phyloP scores from a whole-genome alignment of 768 basidiomycete genomes.

The Rhodotorula graminis region DNA sequence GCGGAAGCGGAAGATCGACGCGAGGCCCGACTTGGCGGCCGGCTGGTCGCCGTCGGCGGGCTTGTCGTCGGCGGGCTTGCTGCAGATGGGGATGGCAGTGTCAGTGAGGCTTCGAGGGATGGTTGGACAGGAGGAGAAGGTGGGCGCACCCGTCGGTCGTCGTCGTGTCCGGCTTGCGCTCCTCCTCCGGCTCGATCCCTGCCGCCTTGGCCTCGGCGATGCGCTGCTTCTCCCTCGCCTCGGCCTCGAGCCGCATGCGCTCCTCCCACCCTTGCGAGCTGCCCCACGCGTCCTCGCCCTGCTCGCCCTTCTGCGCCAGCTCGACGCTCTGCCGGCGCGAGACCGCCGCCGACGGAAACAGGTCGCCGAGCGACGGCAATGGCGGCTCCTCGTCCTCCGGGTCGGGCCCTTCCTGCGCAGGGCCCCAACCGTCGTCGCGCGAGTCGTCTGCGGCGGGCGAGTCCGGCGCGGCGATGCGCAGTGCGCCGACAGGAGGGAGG shows the following conservation, averaged over 20 bases:
- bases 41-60: background rate
- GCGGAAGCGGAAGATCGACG: conserved; percentile 9
- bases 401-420: background rate
- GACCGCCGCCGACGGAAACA: conserved; percentile 3
- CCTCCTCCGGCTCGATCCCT: background rate
- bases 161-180: background rate
- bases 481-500: conserved; percentile 21
- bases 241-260: background rate
- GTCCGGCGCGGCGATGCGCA: background rate
- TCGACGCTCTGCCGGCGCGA: background rate
- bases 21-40: background rate
- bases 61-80: no score
- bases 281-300: conserved; percentile 25
- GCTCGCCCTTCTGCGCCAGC: background rate
- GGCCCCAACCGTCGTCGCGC: conserved; percentile 13
- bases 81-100: background rate
- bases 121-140: background rate
- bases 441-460: background rate
- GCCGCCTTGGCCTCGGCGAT: background rate
- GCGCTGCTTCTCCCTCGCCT: background rate
- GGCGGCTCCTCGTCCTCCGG: background rate
- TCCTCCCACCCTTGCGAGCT: conserved; percentile 16
- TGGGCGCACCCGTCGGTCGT: background rate
- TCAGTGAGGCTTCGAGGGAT: no score
- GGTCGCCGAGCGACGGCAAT: conserved; percentile 18